A percentile compares a stretch with the other conserved stretches of the same genome.
These are phyloP conservation scores for Coemansia sp. DNA, from an alignment of 371 early-diverging fungal genomes.

Conservation along the genomic window DNA sequence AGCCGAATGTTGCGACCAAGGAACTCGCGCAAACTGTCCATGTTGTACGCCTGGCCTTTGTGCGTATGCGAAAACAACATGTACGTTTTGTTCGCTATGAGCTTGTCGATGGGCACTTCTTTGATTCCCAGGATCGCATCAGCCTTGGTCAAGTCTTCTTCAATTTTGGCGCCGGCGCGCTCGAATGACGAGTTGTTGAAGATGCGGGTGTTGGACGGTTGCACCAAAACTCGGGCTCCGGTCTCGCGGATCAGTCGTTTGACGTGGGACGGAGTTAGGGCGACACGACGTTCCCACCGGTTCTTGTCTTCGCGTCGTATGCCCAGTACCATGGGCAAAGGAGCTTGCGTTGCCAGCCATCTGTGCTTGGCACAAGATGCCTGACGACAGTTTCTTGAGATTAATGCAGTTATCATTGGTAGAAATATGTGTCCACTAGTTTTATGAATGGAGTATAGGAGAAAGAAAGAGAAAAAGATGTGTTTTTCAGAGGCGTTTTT, in stretches of 20 bases:
- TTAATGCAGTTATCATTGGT: neutral
- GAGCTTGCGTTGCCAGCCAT: neutral
- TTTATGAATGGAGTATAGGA: neutral
- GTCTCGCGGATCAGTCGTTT: conserved; percentile 75
- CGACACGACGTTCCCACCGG: conserved; percentile 92
- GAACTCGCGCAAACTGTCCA: conserved; percentile 83
- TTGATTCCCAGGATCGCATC: conserved; percentile 96
- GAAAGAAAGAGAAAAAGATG: neutral
- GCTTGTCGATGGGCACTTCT: conserved; percentile 83
- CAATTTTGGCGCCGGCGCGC: conserved; percentile 83
- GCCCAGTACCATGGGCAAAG: conserved; percentile 59
- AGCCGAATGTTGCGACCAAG: conserved; percentile 90
- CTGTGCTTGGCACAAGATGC: neutral
- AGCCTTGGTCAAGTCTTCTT: conserved; percentile 84
- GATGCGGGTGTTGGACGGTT: conserved; percentile 90
- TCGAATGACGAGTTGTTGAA: conserved; percentile 78
- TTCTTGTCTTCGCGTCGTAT: conserved; percentile 95
- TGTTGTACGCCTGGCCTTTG: conserved; percentile 93
- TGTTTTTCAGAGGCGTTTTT: neutral
- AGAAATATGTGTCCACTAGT: neutral
- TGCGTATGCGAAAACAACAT: conserved; percentile 96
- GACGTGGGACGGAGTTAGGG: conserved; percentile 81
- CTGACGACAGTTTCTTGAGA: neutral
- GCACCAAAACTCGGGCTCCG: conserved; percentile 80
- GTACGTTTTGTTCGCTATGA: conserved; percentile 88